Conservation (phyloP, 2,329 filamentous ascomycete genomes). For the Coleophoma eucalyptorum region DNA sequence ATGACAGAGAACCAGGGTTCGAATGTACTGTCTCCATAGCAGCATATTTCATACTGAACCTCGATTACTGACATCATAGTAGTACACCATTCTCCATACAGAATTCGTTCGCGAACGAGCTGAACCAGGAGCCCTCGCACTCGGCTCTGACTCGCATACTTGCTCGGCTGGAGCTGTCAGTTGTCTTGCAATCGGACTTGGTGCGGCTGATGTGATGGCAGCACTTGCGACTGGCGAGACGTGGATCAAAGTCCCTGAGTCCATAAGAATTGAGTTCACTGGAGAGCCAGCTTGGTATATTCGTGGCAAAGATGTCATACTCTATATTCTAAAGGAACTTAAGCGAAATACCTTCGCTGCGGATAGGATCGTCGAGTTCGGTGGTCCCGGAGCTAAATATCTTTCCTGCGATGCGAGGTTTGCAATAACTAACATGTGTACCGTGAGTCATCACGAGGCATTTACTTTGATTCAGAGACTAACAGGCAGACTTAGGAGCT, state of each 20-base stretch:
- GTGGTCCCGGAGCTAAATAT: constrained; percentile 33
- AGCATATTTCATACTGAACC: not conserved
- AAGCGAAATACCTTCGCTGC: constrained; percentile 42
- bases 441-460: constrained; percentile 14
- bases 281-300: constrained; percentile 31
- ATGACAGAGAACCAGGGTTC: constrained; percentile 38
- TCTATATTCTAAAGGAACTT: constrained; percentile 37
- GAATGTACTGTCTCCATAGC: constrained; percentile 22
- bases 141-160: constrained; percentile 43
- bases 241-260: constrained; percentile 42
- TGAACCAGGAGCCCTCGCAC: constrained; percentile 38
- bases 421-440: constrained; percentile 43
- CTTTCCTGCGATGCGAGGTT: constrained; percentile 40
- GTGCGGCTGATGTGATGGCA: constrained; percentile 40
- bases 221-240: constrained; percentile 40
- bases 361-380: constrained; percentile 40
- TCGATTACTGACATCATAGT: constrained; percentile 9
- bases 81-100: constrained; percentile 41
- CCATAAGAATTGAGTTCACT: constrained; percentile 35
- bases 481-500: constrained; percentile 28
- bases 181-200: constrained; percentile 39
- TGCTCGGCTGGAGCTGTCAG: constrained; percentile 38
- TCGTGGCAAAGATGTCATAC: constrained; percentile 41
- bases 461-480: not conserved
- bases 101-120: constrained; percentile 40